Evolutionary conservation across 2,329 filamentous ascomycete genomes (phyloP), one percentile per base, ranked within the genome.

Genomic region (Cladobotryum mycophilum): DNA sequence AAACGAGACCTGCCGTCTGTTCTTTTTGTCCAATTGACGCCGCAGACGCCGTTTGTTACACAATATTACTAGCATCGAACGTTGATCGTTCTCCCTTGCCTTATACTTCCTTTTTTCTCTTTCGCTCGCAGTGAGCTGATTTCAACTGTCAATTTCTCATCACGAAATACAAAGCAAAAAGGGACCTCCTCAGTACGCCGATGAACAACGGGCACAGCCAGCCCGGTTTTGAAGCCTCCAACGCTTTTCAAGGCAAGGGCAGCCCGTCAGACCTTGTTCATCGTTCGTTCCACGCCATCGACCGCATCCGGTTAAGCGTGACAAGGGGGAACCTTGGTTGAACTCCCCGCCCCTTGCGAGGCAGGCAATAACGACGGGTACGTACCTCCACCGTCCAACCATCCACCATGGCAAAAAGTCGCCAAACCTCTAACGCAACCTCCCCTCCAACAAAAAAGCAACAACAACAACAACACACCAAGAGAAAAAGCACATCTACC

Each of bases 401-500:
- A 30, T n/a, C 20, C 20, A 20, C 20, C 20, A 20, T 20, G 20
- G 25, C 25, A 30, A 30, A 30, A 30, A 30, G 25, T 30, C 25
- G 25, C 25, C 25, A 40, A 48, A 45, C 41, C 37, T 49, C 50
- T 49, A 45, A 52, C 46, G 47, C 47, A 52, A 49, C 50, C 50
- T 52, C 46, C 40, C 48, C 50, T 41, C 36, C 4, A 46, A 44
- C 41, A 45, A 52, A 43, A 45, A 46, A 48, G 48, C 48, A 40
- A 47, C 41, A 41, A 47, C 49, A 40, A 51, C 42, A 30, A 30
- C 25, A 30, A 5, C 25, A 30, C 25, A 30, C 25, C 25, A 30
- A 30, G 30, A 42, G 15, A 51, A 46, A 30, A 41, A 47, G 45
- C 37, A 38, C 25, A 18, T 41, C 3, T 20, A 20, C 18, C 20